phyloP scores from a whole-genome alignment of 169 alveolate species.

The Theileria orientalis region DNA sequence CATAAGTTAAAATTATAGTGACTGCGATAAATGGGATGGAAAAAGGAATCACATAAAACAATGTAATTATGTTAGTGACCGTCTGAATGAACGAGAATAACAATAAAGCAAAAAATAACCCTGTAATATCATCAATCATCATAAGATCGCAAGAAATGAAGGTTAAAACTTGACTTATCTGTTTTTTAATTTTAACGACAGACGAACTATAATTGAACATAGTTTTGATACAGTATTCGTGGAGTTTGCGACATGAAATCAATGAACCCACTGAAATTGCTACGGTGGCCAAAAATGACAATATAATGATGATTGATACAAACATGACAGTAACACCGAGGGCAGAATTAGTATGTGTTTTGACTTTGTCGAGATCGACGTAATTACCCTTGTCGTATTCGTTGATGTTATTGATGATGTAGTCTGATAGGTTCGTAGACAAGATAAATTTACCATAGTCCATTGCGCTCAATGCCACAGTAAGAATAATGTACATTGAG shows the following conservation, averaged over 20 bases:
- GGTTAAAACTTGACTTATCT: slow-evolving; percentile 16
- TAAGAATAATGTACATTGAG: neutral
- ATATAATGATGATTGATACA: neutral
- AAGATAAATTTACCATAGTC: neutral
- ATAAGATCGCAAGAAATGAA: slow-evolving; percentile 27
- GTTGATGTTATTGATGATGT: too few relatives aligned
- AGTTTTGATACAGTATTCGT: slow-evolving; percentile 16
- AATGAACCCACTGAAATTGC: neutral
- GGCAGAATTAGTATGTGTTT: slow-evolving; percentile 6
- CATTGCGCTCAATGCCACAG: neutral
- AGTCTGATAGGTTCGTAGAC: neutral
- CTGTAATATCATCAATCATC: too few relatives aligned
- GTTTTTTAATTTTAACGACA: slow-evolving; percentile 15
- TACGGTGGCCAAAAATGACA: neutral
- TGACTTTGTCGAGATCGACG: neutral
- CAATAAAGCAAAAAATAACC: slow-evolving; percentile 6
- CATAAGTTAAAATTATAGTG: slow-evolving; percentile 2
- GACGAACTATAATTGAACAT: slow-evolving; percentile 22
- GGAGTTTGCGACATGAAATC: slow-evolving; percentile 22
- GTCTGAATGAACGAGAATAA: too few relatives aligned
- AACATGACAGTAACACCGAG: neutral
- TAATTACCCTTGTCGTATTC: neutral
- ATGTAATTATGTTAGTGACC: too few relatives aligned
- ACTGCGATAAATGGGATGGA: slow-evolving; percentile 9
- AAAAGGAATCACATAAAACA: too few relatives aligned